Evolutionary conservation across 78 protist species (phyloP).

Genomic region (Paulinella micropora): DNA sequence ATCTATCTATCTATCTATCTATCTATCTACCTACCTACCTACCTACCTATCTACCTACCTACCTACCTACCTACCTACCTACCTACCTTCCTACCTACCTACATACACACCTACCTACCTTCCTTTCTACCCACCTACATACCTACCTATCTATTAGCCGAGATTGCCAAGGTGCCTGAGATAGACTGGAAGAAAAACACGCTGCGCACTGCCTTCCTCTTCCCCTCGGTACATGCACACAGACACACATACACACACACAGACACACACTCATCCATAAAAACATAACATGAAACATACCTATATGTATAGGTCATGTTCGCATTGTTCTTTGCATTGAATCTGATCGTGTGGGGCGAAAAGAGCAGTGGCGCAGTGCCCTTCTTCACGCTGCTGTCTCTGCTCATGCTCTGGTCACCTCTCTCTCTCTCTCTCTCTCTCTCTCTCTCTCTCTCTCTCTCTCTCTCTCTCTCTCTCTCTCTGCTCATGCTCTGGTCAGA

Average conservation of each 20-base stretch:
- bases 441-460: background rate
- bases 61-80: no score
- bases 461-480: background rate
- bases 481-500: no score
- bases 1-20: no score
- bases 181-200: conserved; percentile 1
- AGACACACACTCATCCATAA: background rate
- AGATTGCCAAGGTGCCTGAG: no score
- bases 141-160: no score
- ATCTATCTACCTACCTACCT: no score
- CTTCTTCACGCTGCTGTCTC: conserved; percentile 35
- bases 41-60: no score
- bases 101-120: no score
- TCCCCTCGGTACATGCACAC: no score
- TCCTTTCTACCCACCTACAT: no score
- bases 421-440: conserved; percentile 36
- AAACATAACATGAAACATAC: no score
- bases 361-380: conserved; percentile 70
- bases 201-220: conserved; percentile 10
- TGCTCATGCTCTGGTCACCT: conserved; percentile 30
- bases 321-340: conserved; percentile 52
- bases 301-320: conserved; percentile 61
- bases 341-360: conserved; percentile 59
- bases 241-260: conserved; percentile 44
- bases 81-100: no score